Evolutionary conservation across 75 land plant genomes (phyloP).

Genomic region (Selaginella tamariscina): DNA sequence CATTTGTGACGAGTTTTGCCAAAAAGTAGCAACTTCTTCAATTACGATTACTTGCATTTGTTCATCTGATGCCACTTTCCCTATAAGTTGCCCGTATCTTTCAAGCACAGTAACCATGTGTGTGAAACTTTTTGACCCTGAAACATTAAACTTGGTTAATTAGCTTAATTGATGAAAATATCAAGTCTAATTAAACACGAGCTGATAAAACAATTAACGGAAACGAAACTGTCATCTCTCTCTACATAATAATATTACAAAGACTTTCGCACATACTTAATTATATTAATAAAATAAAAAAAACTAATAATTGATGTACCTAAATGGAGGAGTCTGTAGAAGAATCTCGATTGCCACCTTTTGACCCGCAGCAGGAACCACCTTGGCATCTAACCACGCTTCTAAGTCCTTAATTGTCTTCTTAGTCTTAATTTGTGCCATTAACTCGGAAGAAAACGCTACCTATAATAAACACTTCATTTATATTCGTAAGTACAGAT

Average conservation of each 20-base stretch:
- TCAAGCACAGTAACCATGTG: constrained; percentile 87
- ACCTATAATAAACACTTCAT: too few species aligned
- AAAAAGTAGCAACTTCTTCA: constrained; percentile 49
- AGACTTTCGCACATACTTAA: too few species aligned
- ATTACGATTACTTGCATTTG: constrained; percentile 51
- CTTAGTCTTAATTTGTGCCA: constrained; percentile 54
- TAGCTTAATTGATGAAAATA: too few species aligned
- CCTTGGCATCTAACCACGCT: constrained; percentile 63
- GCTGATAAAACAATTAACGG: too few species aligned
- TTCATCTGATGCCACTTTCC: constrained; percentile 51
- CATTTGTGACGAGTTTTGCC: constrained; percentile 85
- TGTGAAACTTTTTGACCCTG: constrained; percentile 93
- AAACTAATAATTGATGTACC: too few species aligned
- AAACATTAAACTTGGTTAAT: too few species aligned
- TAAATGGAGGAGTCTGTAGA: constrained; percentile 72
- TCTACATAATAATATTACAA: too few species aligned
- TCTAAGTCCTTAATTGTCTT: constrained; percentile 50
- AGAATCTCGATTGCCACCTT: constrained; percentile 51
- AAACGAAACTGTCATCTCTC: too few species aligned
- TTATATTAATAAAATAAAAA: too few species aligned
- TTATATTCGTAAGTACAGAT: too few species aligned
- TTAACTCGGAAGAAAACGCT: constrained; percentile 52
- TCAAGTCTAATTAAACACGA: too few species aligned
- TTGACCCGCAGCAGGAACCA: constrained; percentile 44
- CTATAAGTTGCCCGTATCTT: constrained; percentile 74